Percentiles rank a stretch among this genome's conserved stretches.
phyloP scores from a whole-genome alignment of 208 protist species.

The Porcisia hertigi region DNA sequence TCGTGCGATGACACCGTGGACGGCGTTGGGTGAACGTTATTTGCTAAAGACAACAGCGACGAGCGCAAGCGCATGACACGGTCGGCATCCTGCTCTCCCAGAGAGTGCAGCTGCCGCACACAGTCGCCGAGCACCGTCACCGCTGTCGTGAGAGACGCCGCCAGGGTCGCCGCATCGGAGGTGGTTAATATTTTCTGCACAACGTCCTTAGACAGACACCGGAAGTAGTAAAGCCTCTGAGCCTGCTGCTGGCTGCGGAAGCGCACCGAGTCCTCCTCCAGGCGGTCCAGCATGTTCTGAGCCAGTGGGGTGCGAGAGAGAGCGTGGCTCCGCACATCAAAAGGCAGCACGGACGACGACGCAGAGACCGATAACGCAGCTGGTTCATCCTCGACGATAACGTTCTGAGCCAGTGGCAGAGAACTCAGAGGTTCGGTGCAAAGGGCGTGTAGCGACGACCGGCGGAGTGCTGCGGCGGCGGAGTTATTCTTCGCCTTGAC shows the following conservation, averaged over 20 bases:
- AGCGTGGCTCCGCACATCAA: conserved; percentile 55
- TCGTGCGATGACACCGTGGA: background rate
- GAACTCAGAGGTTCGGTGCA: conserved; percentile 46
- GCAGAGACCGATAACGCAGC: background rate
- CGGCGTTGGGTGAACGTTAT: conserved; percentile 18
- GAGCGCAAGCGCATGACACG: conserved; percentile 29
- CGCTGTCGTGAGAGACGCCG: conserved; percentile 9
- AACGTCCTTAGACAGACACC: conserved; percentile 34
- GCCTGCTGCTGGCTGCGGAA: conserved; percentile 59
- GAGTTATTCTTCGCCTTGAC: background rate
- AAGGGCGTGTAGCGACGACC: conserved; percentile 37
- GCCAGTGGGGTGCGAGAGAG: conserved; percentile 55
- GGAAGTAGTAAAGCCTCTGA: conserved; percentile 33
- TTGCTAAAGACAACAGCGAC: conserved; percentile 41
- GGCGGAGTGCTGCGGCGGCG: conserved; percentile 1
- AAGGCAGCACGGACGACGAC: conserved; percentile 56
- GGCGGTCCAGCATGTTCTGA: conserved; percentile 71
- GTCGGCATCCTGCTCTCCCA: conserved; percentile 36
- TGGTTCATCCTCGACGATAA: conserved; percentile 25
- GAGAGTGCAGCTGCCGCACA: conserved; percentile 23
- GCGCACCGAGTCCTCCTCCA: conserved; percentile 69
- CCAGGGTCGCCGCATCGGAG: conserved; percentile 8
- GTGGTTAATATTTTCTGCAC: conserved; percentile 21
- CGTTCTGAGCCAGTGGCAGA: conserved; percentile 20
- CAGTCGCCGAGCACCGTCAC: conserved; percentile 28